phyloP scores from a whole-genome alignment of 805 yeast genomes.

The Wickerhamomyces bisporus region DNA sequence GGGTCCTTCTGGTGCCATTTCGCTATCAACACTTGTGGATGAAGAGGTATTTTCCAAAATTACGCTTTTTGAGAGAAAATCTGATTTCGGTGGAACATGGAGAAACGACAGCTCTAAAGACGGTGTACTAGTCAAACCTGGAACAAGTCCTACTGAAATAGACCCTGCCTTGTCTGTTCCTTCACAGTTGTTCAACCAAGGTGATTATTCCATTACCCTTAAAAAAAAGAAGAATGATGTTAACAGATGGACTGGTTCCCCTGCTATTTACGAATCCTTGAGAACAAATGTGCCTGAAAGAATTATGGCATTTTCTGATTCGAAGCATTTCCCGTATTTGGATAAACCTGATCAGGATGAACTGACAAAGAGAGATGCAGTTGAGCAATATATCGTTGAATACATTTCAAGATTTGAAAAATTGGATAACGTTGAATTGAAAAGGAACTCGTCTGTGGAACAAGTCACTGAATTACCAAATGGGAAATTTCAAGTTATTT shows the following conservation, averaged over 20 bases:
- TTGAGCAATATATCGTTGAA: conserved; percentile 1
- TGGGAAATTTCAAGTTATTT: conserved; percentile 19
- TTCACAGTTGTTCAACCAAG: background rate
- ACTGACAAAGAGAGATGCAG: background rate
- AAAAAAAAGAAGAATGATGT: background rate
- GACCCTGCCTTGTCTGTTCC: conserved; percentile 2
- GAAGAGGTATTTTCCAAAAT: conserved; percentile 23
- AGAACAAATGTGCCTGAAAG: conserved; percentile 8
- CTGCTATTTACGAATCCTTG: conserved; percentile 2
- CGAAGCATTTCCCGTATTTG: background rate
- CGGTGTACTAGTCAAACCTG: background rate
- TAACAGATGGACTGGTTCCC: conserved; percentile 1
- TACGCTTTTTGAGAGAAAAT: conserved; percentile 32
- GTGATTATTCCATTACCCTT: background rate
- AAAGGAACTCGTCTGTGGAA: background rate
- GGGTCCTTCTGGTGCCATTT: background rate
- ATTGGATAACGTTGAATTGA: background rate
- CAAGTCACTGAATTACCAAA: conserved; percentile 29
- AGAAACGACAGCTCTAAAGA: conserved; percentile 1
- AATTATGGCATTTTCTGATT: conserved; percentile 5
- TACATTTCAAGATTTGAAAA: background rate
- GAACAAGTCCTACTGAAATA: background rate
- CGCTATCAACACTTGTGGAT: background rate
- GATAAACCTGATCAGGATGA: conserved; percentile 1
- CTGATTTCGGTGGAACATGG: conserved; percentile 36